Evolutionary conservation across 768 basidiomycete species (phyloP), one percentile per base, ranked within the genome.

Genomic region (Suillus subaureus): DNA sequence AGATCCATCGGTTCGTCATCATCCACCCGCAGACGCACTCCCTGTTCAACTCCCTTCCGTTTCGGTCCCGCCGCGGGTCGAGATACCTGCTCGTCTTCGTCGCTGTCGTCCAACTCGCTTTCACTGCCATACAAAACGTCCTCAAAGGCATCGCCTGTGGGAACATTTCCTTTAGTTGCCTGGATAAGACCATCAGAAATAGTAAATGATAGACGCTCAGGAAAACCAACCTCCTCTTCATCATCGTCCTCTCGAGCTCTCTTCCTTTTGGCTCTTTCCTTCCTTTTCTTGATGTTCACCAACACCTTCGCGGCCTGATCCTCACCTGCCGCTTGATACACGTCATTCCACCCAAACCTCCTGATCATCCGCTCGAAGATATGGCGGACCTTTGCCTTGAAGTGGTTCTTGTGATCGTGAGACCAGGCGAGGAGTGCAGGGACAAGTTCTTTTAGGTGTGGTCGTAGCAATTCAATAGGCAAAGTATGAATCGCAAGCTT

Each of bases 391-490:
- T 98, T 98, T 60, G 86, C 82, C 77, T 99, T 99, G 88, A 99
- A 99, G 74, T 98, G 97, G 72, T 99, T 99, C 76, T 97, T 97
- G 79, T 99, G 97, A 73, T 98, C 96, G 73, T 97, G 95, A 6
- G 94, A 94, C 95, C 97, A 97, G 55, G 83, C 84, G 40, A 99
- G 81, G 15, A 99, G 83, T 0, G 90, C 91, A 1, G 94, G 93
- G 0, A 99, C 93, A 28, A 99, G 83, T 28, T 82, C 82, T 31
- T 83, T 81, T 11, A 99, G 82, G 70, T 96, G 89, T 0, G 91
- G 92, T n/a, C 84, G 85, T 54, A 97, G 80, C 66, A 93, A 77
- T 4, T 90, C 85, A 0, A 81, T 70, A 0, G 95, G 84, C 31
- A 98, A 84, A 0, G 94, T 90, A 72, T 98, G 96, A 67, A 96